Evolutionary conservation across 495 filamentous ascomycete species (phyloP).

Genomic region (Entonaema liquescens): DNA sequence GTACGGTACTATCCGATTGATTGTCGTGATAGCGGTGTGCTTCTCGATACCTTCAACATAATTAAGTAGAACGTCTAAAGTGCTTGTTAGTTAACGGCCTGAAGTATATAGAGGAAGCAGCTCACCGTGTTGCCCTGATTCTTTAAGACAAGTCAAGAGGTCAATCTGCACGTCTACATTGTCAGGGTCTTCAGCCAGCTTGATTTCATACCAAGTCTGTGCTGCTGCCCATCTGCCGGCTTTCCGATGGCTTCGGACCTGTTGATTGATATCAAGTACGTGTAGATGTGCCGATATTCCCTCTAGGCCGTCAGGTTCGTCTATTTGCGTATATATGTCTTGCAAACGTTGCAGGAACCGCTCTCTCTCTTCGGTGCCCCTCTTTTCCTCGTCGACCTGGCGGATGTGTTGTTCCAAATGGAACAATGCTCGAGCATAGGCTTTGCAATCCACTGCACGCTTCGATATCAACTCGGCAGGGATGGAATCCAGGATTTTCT

Average conservation of each 20-base stretch:
- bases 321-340: constrained; percentile 94
- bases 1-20: constrained; percentile 73
- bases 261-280: constrained; percentile 85
- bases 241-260: constrained; percentile 89
- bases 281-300: constrained; percentile 88
- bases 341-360: constrained; percentile 78
- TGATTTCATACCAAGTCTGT: constrained; percentile 96
- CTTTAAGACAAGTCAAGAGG: constrained; percentile 86
- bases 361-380: constrained; percentile 56
- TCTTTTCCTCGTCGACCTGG: constrained; percentile 50
- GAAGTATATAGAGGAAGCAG: background rate
- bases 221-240: constrained; percentile 97
- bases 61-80: constrained; percentile 79
- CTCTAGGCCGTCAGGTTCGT: constrained; percentile 96
- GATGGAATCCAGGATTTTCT: constrained; percentile 66
- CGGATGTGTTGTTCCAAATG: constrained; percentile 92
- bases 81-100: constrained; percentile 31
- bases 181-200: constrained; percentile 78
- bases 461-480: constrained; percentile 85
- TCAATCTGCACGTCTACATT: constrained; percentile 81
- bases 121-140: constrained; percentile 89
- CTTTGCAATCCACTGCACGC: constrained; percentile 89
- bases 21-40: constrained; percentile 55
- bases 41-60: constrained; percentile 78
- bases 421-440: constrained; percentile 89